phyloP scores from a whole-genome alignment of 208 protist species.

The Acanthamoeba triangularis region DNA sequence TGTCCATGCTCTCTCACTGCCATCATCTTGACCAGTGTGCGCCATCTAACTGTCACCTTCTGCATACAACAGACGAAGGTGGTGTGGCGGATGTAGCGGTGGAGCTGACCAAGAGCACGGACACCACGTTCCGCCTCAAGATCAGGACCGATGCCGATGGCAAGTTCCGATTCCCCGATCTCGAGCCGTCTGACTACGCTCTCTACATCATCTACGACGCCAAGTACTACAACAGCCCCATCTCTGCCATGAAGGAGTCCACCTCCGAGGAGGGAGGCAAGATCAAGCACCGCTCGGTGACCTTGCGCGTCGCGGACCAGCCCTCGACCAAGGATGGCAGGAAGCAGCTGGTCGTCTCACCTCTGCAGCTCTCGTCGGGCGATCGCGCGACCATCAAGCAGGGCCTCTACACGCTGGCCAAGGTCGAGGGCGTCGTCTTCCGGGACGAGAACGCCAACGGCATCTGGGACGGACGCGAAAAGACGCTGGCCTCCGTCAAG shows the following conservation, averaged over 20 bases:
- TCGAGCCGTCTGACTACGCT: constrained; percentile 36
- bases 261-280: background rate
- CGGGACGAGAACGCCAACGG: constrained; percentile 56
- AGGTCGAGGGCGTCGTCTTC: constrained; percentile 68
- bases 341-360: constrained; percentile 30
- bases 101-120: constrained; percentile 45
- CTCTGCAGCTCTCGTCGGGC: constrained; percentile 31
- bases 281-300: background rate
- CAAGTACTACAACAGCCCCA: constrained; percentile 42
- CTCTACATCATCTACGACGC: constrained; percentile 28
- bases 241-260: background rate
- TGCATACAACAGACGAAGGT: background rate
- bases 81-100: constrained; percentile 4
- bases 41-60: background rate
- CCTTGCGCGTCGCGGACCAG: background rate
- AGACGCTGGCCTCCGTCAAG: background rate
- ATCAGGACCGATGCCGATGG: constrained; percentile 30
- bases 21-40: too few relatives aligned
- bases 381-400: constrained; percentile 30
- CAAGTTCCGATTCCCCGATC: constrained; percentile 51
- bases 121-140: constrained; percentile 61
- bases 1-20: background rate
- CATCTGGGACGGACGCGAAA: constrained; percentile 19
- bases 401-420: constrained; percentile 54
- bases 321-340: background rate